A percentile compares a stretch with the other conserved stretches of the same genome.
These are phyloP conservation scores for Myriosclerotinia scirpicola DNA, from an alignment of 2,329 filamentous ascomycete species.

Conservation along the genomic window DNA sequence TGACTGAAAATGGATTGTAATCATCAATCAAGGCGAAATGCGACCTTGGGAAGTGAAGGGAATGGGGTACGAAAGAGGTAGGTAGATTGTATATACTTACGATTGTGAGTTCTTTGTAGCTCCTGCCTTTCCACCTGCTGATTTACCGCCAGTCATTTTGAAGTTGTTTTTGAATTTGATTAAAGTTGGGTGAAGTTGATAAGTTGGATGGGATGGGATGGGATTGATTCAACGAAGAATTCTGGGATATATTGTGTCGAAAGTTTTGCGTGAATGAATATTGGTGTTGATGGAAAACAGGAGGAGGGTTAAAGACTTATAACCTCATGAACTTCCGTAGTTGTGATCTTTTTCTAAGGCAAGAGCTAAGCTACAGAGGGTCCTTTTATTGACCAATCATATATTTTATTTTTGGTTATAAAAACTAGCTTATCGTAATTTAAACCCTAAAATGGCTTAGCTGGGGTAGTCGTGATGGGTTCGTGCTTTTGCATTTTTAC, in stretches of 20 bases:
- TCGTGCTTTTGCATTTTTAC: too few relatives aligned
- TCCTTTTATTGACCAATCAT: too few relatives aligned
- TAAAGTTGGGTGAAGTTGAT: constrained; percentile 18
- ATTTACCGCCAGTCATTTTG: constrained; percentile 99
- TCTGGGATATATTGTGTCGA: constrained; percentile 2
- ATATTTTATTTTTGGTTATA: too few relatives aligned
- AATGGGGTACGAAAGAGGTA: constrained; percentile 14
- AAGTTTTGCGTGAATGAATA: not conserved
- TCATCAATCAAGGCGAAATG: not conserved
- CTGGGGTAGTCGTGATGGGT: too few relatives aligned
- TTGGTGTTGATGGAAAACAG: not conserved
- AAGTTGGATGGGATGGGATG: not conserved
- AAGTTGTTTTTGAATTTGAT: constrained; percentile 43
- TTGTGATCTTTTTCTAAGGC: too few relatives aligned
- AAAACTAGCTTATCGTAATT: too few relatives aligned
- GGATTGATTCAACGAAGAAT: not conserved
- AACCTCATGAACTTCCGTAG: not conserved
- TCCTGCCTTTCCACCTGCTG: constrained; percentile 93
- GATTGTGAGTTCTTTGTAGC: constrained; percentile 99
- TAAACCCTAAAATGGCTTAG: too few relatives aligned
- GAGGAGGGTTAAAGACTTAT: not conserved
- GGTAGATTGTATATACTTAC: constrained; percentile 59
- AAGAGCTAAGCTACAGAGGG: too few relatives aligned
- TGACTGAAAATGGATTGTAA: constrained; percentile 33
- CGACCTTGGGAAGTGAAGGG: not conserved